A percentile compares a stretch with the other conserved stretches of the same genome.
These are phyloP conservation scores for Microsporum audouinii DNA, from an alignment of 2,329 filamentous ascomycete species.

Conservation along the genomic window DNA sequence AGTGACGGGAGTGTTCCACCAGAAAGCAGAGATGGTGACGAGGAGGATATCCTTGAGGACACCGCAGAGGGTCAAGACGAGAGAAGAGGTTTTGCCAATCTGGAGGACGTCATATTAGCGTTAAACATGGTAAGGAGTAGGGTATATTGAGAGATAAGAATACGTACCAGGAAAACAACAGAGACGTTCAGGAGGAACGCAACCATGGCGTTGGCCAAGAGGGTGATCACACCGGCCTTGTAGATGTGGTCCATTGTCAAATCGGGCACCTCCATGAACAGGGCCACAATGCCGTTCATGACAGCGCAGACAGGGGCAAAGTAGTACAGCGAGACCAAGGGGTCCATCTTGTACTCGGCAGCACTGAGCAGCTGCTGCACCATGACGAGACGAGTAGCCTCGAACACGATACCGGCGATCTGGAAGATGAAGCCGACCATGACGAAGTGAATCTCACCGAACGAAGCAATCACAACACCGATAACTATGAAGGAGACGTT, in stretches of 20 bases:
- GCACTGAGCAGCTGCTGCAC: constrained; percentile 69
- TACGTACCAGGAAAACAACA: constrained; percentile 70
- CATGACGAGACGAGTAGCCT: constrained; percentile 73
- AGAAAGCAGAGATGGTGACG: constrained; percentile 61
- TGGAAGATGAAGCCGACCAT: constrained; percentile 55
- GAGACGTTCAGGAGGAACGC: constrained; percentile 74
- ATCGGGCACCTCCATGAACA: constrained; percentile 55
- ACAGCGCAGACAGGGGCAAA: constrained; percentile 73
- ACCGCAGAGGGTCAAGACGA: constrained; percentile 75
- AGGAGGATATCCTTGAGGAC: constrained; percentile 83
- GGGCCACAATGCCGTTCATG: constrained; percentile 63
- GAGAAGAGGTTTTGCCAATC: constrained; percentile 79
- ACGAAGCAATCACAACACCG: constrained; percentile 85
- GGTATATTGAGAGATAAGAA: background rate
- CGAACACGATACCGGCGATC: constrained; percentile 63
- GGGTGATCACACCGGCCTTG: constrained; percentile 52
- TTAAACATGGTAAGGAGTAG: background rate
- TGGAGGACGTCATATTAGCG: constrained; percentile 27
- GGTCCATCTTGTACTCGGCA: constrained; percentile 77
- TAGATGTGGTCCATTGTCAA: constrained; percentile 57
- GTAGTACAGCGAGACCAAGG: constrained; percentile 79
- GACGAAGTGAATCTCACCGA: constrained; percentile 89
- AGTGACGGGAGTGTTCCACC: constrained; percentile 64
- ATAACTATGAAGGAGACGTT: constrained; percentile 93
- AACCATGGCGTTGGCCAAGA: constrained; percentile 63